These are phyloP conservation scores for Cyanidiococcus yangmingshanensis DNA, from an alignment of 23 red algal species.

Conservation along the genomic window DNA sequence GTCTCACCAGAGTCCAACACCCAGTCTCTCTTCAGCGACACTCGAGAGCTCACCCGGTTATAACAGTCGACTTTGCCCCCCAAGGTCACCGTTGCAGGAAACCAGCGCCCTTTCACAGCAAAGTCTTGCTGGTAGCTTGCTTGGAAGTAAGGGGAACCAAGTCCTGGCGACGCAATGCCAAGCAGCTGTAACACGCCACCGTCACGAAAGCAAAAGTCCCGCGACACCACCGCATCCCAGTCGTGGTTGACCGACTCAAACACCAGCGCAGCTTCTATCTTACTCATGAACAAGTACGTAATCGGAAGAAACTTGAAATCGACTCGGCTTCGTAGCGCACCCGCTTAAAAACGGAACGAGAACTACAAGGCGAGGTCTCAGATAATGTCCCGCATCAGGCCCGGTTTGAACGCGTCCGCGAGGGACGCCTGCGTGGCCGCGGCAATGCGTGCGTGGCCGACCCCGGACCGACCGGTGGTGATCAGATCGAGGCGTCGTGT, in stretches of 20 bases:
- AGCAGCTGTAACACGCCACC: slow-evolving; percentile 7
- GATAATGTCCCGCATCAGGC: background rate
- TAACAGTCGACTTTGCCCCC: slow-evolving; percentile 8
- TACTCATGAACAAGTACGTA: background rate
- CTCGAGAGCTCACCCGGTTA: slow-evolving; percentile 15
- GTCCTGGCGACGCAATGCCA: slow-evolving; percentile 9
- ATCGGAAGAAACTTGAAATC: too few relatives aligned
- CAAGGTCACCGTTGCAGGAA: background rate
- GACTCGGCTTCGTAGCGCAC: too few relatives aligned
- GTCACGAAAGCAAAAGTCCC: slow-evolving; percentile 6
- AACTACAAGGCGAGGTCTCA: too few relatives aligned
- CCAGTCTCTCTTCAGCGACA: background rate
- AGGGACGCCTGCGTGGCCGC: background rate
- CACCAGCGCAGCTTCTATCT: background rate
- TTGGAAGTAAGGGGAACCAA: slow-evolving; percentile 11
- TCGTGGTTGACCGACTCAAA: background rate
- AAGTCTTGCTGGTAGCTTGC: slow-evolving; percentile 12
- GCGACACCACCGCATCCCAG: slow-evolving; percentile 13
- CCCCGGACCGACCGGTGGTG: too few relatives aligned
- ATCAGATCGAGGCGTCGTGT: too few relatives aligned
- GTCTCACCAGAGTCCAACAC: background rate
- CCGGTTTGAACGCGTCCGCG: background rate
- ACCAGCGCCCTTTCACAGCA: background rate
- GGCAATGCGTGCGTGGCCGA: too few relatives aligned
- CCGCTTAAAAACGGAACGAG: too few relatives aligned